phyloP scores from a whole-genome alignment of 306 rosid species.

The Cicer cuneatum region DNA sequence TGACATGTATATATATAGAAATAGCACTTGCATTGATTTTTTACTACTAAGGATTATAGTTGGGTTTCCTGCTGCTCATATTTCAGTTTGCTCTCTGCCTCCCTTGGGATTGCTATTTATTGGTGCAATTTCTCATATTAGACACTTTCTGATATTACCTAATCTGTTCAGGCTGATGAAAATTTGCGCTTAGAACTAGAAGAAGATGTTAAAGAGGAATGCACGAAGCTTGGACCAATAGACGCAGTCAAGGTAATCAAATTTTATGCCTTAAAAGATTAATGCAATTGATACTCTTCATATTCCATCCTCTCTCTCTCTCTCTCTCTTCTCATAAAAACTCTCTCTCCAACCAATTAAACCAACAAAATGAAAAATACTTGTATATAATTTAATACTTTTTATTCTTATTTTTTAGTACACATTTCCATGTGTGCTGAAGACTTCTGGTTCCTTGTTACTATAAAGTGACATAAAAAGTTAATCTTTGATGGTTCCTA shows the following conservation, averaged over 20 bases:
- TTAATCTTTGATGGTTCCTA: neutral
- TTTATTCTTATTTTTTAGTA: neutral
- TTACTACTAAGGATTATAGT: neutral
- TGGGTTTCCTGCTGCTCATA: constrained; percentile 25
- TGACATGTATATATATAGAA: neutral
- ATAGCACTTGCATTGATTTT: constrained; percentile 3
- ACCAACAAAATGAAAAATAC: constrained; percentile 12
- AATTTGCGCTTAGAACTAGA: constrained; percentile 72
- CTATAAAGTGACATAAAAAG: neutral
- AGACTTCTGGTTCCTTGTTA: neutral
- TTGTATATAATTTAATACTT: neutral
- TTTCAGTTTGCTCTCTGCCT: neutral
- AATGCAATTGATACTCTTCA: constrained; percentile 4
- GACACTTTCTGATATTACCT: constrained; percentile 38
- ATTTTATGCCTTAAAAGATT: constrained; percentile 24
- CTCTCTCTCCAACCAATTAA: neutral
- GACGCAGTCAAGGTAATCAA: constrained; percentile 77
- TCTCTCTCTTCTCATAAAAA: neutral
- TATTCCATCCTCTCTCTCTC: constrained; percentile 18
- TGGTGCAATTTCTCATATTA: constrained; percentile 36
- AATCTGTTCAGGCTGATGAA: constrained; percentile 75
- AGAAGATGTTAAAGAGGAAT: constrained; percentile 89
- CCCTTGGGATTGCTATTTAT: constrained; percentile 14
- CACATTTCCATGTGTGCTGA: neutral
- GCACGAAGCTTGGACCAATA: constrained; percentile 80